A percentile compares a stretch with the other conserved stretches of the same genome.
phyloP scores from a whole-genome alignment of 306 rosid genomes.

The Alnus glutinosa region DNA sequence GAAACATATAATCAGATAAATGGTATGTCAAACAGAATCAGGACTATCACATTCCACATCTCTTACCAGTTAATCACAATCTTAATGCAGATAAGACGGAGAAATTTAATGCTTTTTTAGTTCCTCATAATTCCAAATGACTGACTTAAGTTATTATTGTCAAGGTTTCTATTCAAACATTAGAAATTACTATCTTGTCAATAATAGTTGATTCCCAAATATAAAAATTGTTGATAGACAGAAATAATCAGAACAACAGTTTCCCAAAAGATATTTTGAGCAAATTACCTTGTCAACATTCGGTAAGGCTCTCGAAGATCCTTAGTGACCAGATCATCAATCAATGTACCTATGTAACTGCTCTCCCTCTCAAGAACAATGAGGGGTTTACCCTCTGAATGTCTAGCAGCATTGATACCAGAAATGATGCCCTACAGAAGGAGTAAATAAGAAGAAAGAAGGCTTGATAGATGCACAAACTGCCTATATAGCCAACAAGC shows the following conservation, averaged over 20 bases:
- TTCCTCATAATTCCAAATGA: neutral
- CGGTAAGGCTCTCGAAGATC: slow-evolving; percentile 75
- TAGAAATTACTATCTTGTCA: neutral
- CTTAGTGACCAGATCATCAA: slow-evolving; percentile 72
- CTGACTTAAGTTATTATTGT: neutral
- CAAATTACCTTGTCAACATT: slow-evolving; percentile 54
- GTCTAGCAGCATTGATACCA: slow-evolving; percentile 94
- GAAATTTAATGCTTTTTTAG: neutral
- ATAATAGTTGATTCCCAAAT: neutral
- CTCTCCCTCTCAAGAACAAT: slow-evolving; percentile 96
- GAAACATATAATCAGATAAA: neutral
- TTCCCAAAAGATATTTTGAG: slow-evolving; percentile 16
- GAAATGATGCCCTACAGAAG: slow-evolving; percentile 74
- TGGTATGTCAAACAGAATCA: neutral
- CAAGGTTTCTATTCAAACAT: neutral
- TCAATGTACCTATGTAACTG: slow-evolving; percentile 84
- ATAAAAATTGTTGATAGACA: neutral
- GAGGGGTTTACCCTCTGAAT: slow-evolving; percentile 76
- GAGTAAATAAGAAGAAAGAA: slow-evolving; percentile 18
- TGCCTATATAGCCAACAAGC: slow-evolving; percentile 16
- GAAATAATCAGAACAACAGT: neutral
- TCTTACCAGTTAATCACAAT: neutral
- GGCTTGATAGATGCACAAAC: slow-evolving; percentile 20
- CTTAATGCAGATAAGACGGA: neutral
- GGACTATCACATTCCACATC: neutral